Evolutionary conservation across 768 basidiomycete species (phyloP), one percentile per base, ranked within the genome.

Genomic region (Pleurotus giganteus): DNA sequence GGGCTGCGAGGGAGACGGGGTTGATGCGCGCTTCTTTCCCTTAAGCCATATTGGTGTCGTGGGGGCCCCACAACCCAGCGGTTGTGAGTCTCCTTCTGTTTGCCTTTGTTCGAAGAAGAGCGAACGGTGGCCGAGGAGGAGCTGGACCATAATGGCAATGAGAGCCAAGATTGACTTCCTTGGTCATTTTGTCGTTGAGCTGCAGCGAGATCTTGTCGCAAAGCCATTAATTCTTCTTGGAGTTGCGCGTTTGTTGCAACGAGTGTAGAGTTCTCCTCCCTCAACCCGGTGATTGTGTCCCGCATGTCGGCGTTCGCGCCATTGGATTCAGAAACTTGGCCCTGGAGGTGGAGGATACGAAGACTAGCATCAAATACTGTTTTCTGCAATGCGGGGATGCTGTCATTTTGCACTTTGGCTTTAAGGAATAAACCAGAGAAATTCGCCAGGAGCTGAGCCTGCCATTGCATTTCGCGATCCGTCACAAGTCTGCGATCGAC

Each of bases 351-450:
- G 47, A 88, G 69, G 3, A 81, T 71, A 4, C 67, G 65, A 19
- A 85, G 61, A 58, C 82, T 86, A 2, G 81, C 76, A 26, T 81
- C 77, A 28, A 83, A 57, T 12, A 83, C 57, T 2, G 74, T 62
- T 26, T 70, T 62, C n/a, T 69, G 68, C 56, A 68, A 49, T 4
- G 53, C n/a, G 5, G 60, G 36, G 2, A 36, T 58, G 13, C 66
- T 65, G 15, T 52, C 24, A 36, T 57, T 55, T 34, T 47, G 51
- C 21, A 62, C 57, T 17, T 62, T 69, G 1, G 79, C 70, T 11
- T 77, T 63, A 58, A 84, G 78, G 47, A 83, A 66, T 54, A 88
- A 80, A 0, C 80, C 84, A 0, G 83, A 85, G 59, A 75, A 86
- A 49, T 85, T 75, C 2, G 74, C 68, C 21, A 89, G 74, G 2